Evolutionary conservation across 148 eudicot species (phyloP), one percentile per base, ranked within the genome.

Genomic region (Vaccinium corymbosum): DNA sequence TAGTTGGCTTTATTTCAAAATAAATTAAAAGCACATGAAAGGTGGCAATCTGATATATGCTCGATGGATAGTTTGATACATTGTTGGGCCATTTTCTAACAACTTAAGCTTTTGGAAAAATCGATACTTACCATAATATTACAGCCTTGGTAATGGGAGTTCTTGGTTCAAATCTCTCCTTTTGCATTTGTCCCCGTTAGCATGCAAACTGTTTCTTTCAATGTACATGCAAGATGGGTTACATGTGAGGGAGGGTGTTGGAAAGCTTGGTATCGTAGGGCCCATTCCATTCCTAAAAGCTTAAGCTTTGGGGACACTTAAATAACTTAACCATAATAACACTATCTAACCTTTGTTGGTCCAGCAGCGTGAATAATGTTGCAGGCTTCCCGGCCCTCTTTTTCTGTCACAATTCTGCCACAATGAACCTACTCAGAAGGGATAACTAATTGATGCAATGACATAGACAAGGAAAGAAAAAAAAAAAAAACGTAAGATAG

Each of bases 281-380:
- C 46, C 46, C 46, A 42, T 42, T 42, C 72, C 27, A 22, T 25
- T 66, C 35, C 2, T 66, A 29, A 12, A 25, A 66, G 72, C 35
- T 66, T 25, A 66, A 66, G 72, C 35, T 66, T 66, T 25, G 38
- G 12, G 25, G 11, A 66, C 25, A 66, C 72, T 35, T 25, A 11
- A 27, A 66, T 22, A 66, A 11, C 72, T 20, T 70, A 12, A 20
- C 72, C 22, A 61, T 73, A 55, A 71, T 68, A 38, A 86, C 71
- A 25, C 16, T 27, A 55, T 68, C 53, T 80, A 61, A 95, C 98
- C 98, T 95, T 95, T 80, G 91, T 84, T 79, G 98, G 98, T 80
- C 98, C 98, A 90, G 98, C 98, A 85, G 93, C 94, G 90, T 95
- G 98, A 86, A 95, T 92, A 89, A 90, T 88, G 86, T 90, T 94